Evolutionary conservation across 345 rosid genomes (phyloP), one percentile per base, ranked within the genome.

Genomic region (Camelina hispida): DNA sequence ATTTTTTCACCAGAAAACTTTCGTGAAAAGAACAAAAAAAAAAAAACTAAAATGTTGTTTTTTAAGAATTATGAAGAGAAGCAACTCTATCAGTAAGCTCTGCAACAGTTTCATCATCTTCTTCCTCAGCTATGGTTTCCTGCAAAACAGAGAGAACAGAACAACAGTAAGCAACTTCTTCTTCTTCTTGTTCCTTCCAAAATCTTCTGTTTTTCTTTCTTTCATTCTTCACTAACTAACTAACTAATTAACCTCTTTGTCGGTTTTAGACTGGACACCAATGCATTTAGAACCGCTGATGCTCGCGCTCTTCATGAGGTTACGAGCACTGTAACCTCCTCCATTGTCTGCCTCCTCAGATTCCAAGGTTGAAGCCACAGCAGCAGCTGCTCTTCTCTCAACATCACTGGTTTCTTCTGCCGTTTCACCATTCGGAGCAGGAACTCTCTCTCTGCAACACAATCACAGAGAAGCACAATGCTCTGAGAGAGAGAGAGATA

Each of bases 261-360:
- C 87, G n/a, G 67, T 71, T 72, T 68, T 88, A 53, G 76, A 77
- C 66, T 86, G 76, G 59, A 83, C 82, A 62, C 81, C 93, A 6
- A 92, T 82, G 60, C 99, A 92, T 81, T 92, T 88, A 75, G 99
- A 92, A 77, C 85, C 99, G 64, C 98, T 95, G 23, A 95, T 95
- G 80, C 99, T 95, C 8, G 96, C 93, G 66, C 99, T 92, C 84
- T 95, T 95, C 88, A 92, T 73, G 59, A 95, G 82, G 86, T 85
- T 87, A 69, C 93, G 90, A 52, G 80, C 82, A 68, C 89, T 86
- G 82, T 72, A 72, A 76, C 76, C 74, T 28, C 78, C 78, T 59
- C 69, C 78, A 70, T 74, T 85, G 42, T 83, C 86, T 11, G 85
- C 76, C 69, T 80, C 84, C 74, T 88, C 81, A 28, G 75, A 10